These are phyloP conservation scores for Cladosporium velox DNA, from an alignment of 2,329 filamentous ascomycete species.

Conservation along the genomic window DNA sequence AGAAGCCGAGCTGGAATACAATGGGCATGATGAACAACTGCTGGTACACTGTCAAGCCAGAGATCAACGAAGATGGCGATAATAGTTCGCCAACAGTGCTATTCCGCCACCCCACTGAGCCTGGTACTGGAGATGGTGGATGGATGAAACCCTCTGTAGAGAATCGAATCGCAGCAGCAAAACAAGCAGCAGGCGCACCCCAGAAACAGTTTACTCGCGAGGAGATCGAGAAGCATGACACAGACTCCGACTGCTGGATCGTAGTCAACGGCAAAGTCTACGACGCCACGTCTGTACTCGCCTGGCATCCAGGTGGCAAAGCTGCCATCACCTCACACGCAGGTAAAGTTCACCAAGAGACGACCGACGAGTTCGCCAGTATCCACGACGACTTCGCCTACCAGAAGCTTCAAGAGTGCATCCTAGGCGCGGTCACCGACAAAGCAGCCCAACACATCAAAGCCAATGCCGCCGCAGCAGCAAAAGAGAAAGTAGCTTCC, in stretches of 20 bases:
- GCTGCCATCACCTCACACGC: constrained; percentile 53
- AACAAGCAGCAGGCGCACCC: constrained; percentile 48
- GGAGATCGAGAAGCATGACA: constrained; percentile 56
- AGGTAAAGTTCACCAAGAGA: constrained; percentile 52
- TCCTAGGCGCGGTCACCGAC: constrained; percentile 52
- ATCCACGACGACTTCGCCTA: constrained; percentile 50
- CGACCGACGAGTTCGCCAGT: constrained; percentile 48
- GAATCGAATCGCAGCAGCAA: constrained; percentile 47
- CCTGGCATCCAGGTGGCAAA: constrained; percentile 54
- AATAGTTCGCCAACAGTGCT: too few species aligned
- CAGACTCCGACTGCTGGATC: constrained; percentile 55
- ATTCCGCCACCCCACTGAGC: constrained; percentile 53
- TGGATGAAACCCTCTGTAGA: constrained; percentile 56
- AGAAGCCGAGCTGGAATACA: constrained; percentile 50
- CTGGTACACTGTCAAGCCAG: constrained; percentile 50
- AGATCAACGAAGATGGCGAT: constrained; percentile 41
- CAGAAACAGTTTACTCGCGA: constrained; percentile 56
- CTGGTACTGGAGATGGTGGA: constrained; percentile 47
- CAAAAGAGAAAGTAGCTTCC: constrained; percentile 41
- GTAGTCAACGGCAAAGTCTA: constrained; percentile 51
- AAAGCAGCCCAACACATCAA: constrained; percentile 53
- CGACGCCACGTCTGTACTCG: too few species aligned
- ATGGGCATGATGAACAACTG: constrained; percentile 60
- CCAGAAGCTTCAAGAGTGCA: constrained; percentile 55
- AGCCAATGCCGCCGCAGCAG: constrained; percentile 44